Percentiles rank a stretch among this genome's conserved stretches.
Evolutionary conservation across 208 protist species (phyloP).

Genomic region (Acanthamoeba culbertsoni): DNA sequence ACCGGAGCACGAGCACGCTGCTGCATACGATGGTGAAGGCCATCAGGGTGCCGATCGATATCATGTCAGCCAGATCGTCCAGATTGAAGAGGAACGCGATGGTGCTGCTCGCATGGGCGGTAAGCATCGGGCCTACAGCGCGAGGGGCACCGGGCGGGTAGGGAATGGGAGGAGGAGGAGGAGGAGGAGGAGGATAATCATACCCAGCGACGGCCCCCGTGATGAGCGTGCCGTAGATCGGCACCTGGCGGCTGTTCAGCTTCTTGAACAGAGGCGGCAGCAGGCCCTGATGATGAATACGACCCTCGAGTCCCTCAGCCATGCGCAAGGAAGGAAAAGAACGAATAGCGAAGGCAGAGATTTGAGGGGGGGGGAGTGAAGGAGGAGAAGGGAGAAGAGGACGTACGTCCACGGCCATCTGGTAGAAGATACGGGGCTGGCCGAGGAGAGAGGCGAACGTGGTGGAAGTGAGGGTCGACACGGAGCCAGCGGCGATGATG

Average conservation of each 20-base stretch:
- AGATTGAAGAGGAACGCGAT: slow-evolving; percentile 67
- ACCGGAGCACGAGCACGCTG: slow-evolving; percentile 64
- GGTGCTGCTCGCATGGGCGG: not conserved
- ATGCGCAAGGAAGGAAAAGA: no score
- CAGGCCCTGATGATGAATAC: slow-evolving; percentile 61
- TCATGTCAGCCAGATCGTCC: slow-evolving; percentile 65
- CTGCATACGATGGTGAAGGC: slow-evolving; percentile 72
- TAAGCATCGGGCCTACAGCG: not conserved
- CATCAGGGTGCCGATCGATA: slow-evolving; percentile 71
- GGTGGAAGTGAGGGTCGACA: slow-evolving; percentile 65
- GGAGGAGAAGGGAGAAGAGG: not conserved
- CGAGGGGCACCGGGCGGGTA: no score
- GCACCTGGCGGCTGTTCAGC: slow-evolving; percentile 53
- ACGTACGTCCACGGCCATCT: slow-evolving; percentile 70
- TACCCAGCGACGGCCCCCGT: slow-evolving; percentile 40
- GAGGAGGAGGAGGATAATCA: not conserved
- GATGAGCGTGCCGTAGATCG: slow-evolving; percentile 66
- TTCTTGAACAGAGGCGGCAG: slow-evolving; percentile 52
- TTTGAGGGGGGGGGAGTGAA: no score
- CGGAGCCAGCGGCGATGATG: slow-evolving; percentile 7
- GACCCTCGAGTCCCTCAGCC: not conserved
- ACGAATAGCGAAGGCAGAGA: no score
- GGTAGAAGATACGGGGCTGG: slow-evolving; percentile 72
- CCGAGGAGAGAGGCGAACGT: slow-evolving; percentile 67
- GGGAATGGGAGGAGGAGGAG: not conserved